phyloP scores from a whole-genome alignment of 305 asterid species.

The Galium porrigens region DNA sequence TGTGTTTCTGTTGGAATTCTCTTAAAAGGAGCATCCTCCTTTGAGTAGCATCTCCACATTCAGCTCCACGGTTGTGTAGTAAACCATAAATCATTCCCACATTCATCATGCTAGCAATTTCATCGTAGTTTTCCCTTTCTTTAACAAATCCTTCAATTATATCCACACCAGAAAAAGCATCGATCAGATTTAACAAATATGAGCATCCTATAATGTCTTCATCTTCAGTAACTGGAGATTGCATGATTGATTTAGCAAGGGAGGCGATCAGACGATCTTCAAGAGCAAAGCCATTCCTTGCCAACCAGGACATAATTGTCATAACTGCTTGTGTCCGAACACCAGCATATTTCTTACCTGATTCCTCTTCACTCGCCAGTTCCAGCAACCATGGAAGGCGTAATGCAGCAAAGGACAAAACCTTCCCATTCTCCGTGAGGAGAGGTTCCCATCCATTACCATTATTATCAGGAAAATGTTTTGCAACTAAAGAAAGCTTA shows the following conservation, averaged over 20 bases:
- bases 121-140: conserved; percentile 50
- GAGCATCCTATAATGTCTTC: conserved; percentile 77
- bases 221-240: conserved; percentile 68
- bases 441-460: conserved; percentile 43
- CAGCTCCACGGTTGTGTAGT: conserved; percentile 59
- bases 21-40: conserved; percentile 63
- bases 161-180: conserved; percentile 72
- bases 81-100: conserved; percentile 79
- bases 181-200: conserved; percentile 63
- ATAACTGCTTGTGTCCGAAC: conserved; percentile 52
- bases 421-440: conserved; percentile 53
- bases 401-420: conserved; percentile 52
- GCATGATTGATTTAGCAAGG: conserved; percentile 73
- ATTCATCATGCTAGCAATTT: conserved; percentile 74
- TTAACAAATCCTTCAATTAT: conserved; percentile 69
- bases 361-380: conserved; percentile 41
- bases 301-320: conserved; percentile 74
- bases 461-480: conserved; percentile 34
- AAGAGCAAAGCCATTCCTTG: conserved; percentile 58
- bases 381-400: conserved; percentile 76
- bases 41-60: conserved; percentile 64
- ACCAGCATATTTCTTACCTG: conserved; percentile 34
- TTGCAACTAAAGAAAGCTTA: conserved; percentile 45
- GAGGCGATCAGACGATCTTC: conserved; percentile 64
- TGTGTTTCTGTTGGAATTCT: conserved; percentile 56